These are phyloP conservation scores for Pelargonium myrrhifolium DNA, from an alignment of 441 rosid genomes.

Conservation along the genomic window DNA sequence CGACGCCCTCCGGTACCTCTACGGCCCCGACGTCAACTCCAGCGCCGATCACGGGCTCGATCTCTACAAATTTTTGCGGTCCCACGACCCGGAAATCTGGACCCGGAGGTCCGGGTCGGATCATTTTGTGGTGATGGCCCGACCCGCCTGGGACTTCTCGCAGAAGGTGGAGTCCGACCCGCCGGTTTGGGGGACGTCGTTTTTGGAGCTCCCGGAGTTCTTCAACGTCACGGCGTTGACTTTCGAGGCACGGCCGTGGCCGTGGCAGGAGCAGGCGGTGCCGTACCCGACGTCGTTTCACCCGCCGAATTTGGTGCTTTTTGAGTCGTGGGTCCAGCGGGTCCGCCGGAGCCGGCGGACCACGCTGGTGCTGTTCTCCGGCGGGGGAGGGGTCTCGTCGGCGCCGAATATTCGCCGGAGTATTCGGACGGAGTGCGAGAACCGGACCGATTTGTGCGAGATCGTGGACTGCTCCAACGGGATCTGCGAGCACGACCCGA, in stretches of 20 bases:
- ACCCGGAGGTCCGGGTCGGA: constrained; percentile 47
- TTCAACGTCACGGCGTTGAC: constrained; percentile 67
- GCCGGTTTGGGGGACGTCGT: constrained; percentile 87
- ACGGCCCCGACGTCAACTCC: background rate
- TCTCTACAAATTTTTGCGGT: constrained; percentile 40
- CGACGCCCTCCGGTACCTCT: constrained; percentile 15
- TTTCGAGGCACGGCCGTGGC: constrained; percentile 60
- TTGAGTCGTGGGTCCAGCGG: constrained; percentile 61
- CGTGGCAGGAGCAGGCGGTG: constrained; percentile 87
- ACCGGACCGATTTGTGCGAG: constrained; percentile 40
- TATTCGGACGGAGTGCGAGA: constrained; percentile 64
- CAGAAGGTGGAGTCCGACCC: constrained; percentile 60
- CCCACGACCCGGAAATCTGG: constrained; percentile 50
- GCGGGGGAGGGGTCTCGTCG: constrained; percentile 63
- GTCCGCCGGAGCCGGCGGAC: constrained; percentile 53
- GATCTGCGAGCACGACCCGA: constrained; percentile 85
- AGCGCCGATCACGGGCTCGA: constrained; percentile 41
- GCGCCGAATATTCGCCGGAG: constrained; percentile 68
- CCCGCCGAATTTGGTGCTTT: constrained; percentile 49
- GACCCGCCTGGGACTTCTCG: constrained; percentile 97
- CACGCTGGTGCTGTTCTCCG: constrained; percentile 65
- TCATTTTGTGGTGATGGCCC: constrained; percentile 78
- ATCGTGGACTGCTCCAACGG: constrained; percentile 83
- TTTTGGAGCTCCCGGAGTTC: constrained; percentile 63
- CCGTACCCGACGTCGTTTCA: constrained; percentile 90